phyloP scores from a whole-genome alignment of 2,329 filamentous ascomycete genomes.

The Epichloe glyceriae region DNA sequence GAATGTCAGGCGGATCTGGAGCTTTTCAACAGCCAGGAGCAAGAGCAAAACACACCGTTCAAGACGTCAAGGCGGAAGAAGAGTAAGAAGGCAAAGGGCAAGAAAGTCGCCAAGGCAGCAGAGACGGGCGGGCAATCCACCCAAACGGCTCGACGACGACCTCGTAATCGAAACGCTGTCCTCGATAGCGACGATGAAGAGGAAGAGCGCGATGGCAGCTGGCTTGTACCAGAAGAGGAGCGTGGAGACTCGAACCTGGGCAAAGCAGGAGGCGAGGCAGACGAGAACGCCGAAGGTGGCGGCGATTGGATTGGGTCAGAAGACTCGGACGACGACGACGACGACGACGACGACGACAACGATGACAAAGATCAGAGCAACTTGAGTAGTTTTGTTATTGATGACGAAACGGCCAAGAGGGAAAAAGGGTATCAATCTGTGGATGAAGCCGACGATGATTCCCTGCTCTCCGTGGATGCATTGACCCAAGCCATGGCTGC shows the following conservation, averaged over 20 bases:
- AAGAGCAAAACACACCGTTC: conserved; percentile 21
- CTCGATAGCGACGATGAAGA: conserved; percentile 57
- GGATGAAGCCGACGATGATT: conserved; percentile 18
- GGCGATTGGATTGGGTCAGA: conserved; percentile 66
- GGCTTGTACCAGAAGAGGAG: conserved; percentile 63
- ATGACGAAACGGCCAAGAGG: conserved; percentile 31
- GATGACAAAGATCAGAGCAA: conserved; percentile 30
- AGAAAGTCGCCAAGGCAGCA: conserved; percentile 9
- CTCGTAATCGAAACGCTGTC: conserved; percentile 42
- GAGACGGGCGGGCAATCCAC: conserved; percentile 12
- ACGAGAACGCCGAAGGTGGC: conserved; percentile 77
- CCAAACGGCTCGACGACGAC: conserved; percentile 16
- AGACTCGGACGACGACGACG: conserved; percentile 48
- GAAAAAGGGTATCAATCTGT: conserved; percentile 16
- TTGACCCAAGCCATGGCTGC: conserved; percentile 25
- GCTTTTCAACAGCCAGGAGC: conserved; percentile 40
- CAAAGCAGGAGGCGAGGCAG: conserved; percentile 70
- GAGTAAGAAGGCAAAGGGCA: conserved; percentile 21
- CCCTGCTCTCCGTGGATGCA: conserved; percentile 21
- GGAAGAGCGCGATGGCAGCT: conserved; percentile 60
- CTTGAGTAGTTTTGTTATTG: conserved; percentile 41
- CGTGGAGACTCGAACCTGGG: conserved; percentile 49
- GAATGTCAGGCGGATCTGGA: conserved; percentile 66
- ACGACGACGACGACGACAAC: conserved; percentile 26
- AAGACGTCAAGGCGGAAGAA: conserved; percentile 22